Base-by-base conservation (phyloP, 768 basidiomycete species). In the Panaeolus cyanescens region DNA sequence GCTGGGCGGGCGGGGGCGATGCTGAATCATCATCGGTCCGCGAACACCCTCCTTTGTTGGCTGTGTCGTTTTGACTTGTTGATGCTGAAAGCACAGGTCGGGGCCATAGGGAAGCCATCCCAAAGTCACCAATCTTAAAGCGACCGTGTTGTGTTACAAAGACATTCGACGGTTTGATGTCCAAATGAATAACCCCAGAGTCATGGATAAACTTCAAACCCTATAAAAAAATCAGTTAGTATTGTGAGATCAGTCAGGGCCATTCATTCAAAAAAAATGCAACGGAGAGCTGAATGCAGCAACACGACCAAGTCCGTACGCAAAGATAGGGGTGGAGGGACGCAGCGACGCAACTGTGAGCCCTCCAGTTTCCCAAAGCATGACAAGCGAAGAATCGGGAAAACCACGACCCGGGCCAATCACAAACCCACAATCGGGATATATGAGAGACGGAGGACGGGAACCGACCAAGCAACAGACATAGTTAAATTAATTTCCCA, bases 41-140 rank as follows among this genome's bases (percentile, higher is more conserved):
- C 15, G 54, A 45, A 32, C 60, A 34, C 36, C 25, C 54, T 8
- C 19, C 39, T 19, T 53, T 57, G 30, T 55, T 53, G 42, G 68
- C 65, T 54, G 67, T 66, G 17, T 50, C 67, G 56, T 60, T 71
- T 68, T 25, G 70, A 28, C 25, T 28, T 25, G 22, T 50, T 5
- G 45, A 28, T 1, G 45, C 8, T 4, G 15, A 22, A 30, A 50
- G 45, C 22, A 28, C 25, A 62, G 80, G 77, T 36, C 95, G 80
- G 0, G 95, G 94, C 91, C 93, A 96, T 56, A 94, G 68, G 5
- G 93, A 93, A n/a, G 96, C 96, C 89, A 99, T 95, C 8, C 97
- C 97, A 78, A 99, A 98, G 74, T 99, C 97, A 7, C 96, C 96
- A 72, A 99, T 95, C 79, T 94, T 95, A 78, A 99, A 90, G 45